Conservation (phyloP, 495 filamentous ascomycete genomes). For the Penicillium egyptiacum region DNA sequence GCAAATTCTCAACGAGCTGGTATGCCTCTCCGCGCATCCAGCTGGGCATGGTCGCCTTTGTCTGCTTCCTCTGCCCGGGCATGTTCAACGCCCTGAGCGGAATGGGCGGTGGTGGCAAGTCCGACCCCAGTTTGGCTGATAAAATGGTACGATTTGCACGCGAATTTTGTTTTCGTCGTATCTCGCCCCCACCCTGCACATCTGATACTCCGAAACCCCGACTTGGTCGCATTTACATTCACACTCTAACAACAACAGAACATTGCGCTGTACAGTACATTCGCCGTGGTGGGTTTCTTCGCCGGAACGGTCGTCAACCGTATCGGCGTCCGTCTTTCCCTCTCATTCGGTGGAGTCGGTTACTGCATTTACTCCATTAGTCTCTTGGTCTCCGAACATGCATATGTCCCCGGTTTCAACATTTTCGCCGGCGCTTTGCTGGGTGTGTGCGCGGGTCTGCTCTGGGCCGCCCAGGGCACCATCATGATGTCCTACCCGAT, state of each 20-base stretch:
- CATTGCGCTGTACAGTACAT: slow-evolving; percentile 63
- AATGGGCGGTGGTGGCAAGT: slow-evolving; percentile 53
- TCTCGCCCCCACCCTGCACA: slow-evolving; percentile 1
- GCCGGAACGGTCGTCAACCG: slow-evolving; percentile 52
- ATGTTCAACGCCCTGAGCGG: slow-evolving; percentile 70
- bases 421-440: slow-evolving; percentile 59
- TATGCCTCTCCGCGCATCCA: slow-evolving; percentile 70
- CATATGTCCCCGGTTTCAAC: slow-evolving; percentile 68
- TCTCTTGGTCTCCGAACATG: slow-evolving; percentile 65
- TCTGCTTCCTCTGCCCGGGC: slow-evolving; percentile 84
- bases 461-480: slow-evolving; percentile 53
- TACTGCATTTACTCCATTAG: slow-evolving; percentile 48
- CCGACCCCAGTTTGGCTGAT: slow-evolving; percentile 41
- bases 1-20: slow-evolving; percentile 53
- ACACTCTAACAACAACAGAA: slow-evolving; percentile 21
- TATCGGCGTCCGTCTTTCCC: slow-evolving; percentile 42
- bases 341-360: slow-evolving; percentile 47
- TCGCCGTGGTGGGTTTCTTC: slow-evolving; percentile 55
- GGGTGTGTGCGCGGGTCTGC: slow-evolving; percentile 48
- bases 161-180: neutral
- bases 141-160: slow-evolving; percentile 34
- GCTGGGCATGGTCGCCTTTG: slow-evolving; percentile 50
- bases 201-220: neutral
- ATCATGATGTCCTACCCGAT: slow-evolving; percentile 56
- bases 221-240: neutral